Evolutionary conservation across 345 rosid genomes (phyloP), one percentile per base, ranked within the genome.

Genomic region (Tarenaya hassleriana): DNA sequence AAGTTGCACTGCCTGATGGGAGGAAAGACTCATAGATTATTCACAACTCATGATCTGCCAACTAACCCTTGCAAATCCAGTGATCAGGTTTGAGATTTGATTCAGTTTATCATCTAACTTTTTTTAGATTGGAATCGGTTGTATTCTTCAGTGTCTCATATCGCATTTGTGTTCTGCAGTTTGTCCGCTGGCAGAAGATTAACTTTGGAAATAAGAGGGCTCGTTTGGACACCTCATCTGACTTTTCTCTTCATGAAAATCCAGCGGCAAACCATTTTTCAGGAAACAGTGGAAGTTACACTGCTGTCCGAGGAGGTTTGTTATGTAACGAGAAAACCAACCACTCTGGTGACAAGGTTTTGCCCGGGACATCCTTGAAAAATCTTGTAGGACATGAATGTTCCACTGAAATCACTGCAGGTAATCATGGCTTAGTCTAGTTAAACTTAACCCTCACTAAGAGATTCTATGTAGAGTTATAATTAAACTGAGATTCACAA

Each of bases 1-100:
- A 82, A 88, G 58, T 43, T 88, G 69, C 69, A 72, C 42, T 62
- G 66, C 8, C 62, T 76, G 7, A 54, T 54, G 37, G 66, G 70
- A 24, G 58, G 68, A 60, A 66, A 51, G 40, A 35, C 48, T 20
- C 41, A 13, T 42, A 52, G 56, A 8, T 49, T 48, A 38, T 70
- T 40, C 61, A 62, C 55, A 63, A 46, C 65, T 16, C 55, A 37
- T 38, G 31, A 58, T 38, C 20, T 47, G 50, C 68, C 60, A 34
- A 49, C 69, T 38, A 47, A 58, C 5, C 42, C 32, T 49, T 60
- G 8, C 57, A 47, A 39, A 68, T 59, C 74, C 3, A 41, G 70
- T 34, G 45, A 50, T 50, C 79, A 76, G 96, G 94, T 82, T 44
- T 3, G 79, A 37, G 21, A 12, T 33, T 55, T 48, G 48, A 41